These are phyloP conservation scores for Odontarrhena argentea DNA, from an alignment of 345 rosid genomes.

Conservation along the genomic window DNA sequence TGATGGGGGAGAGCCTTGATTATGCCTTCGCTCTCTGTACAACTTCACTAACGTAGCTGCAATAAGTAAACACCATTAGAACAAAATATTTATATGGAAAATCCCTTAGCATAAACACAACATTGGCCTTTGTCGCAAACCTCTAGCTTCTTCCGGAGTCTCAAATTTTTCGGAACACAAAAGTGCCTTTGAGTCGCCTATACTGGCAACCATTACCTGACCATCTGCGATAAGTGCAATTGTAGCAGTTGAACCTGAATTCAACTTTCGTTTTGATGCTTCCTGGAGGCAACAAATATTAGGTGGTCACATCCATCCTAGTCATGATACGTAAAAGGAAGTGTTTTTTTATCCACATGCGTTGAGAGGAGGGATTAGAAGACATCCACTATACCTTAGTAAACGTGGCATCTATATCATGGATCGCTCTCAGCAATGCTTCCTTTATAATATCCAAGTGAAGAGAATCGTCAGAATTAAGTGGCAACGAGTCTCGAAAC, in stretches of 20 bases:
- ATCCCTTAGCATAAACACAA: not conserved
- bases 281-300: constrained; percentile 41
- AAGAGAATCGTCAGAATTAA: constrained; percentile 60
- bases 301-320: not conserved
- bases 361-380: not conserved
- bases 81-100: constrained; percentile 5
- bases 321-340: not conserved
- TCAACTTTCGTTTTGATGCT: constrained; percentile 62
- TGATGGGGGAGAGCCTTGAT: constrained; percentile 50
- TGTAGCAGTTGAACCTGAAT: constrained; percentile 86
- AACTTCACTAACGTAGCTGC: constrained; percentile 73
- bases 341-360: not conserved
- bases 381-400: constrained; percentile 54
- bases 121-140: constrained; percentile 43
- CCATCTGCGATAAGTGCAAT: constrained; percentile 77
- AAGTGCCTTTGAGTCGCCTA: constrained; percentile 95
- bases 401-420: constrained; percentile 83
- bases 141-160: constrained; percentile 82
- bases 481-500: constrained; percentile 54
- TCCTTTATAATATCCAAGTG: constrained; percentile 81
- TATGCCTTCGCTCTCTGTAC: constrained; percentile 67
- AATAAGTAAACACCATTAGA: constrained; percentile 36
- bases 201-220: constrained; percentile 76
- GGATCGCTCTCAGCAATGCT: constrained; percentile 83
- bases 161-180: constrained; percentile 83